These are phyloP conservation scores for Alternaria incomplexa DNA, from an alignment of 2,329 filamentous ascomycete genomes.

Conservation along the genomic window DNA sequence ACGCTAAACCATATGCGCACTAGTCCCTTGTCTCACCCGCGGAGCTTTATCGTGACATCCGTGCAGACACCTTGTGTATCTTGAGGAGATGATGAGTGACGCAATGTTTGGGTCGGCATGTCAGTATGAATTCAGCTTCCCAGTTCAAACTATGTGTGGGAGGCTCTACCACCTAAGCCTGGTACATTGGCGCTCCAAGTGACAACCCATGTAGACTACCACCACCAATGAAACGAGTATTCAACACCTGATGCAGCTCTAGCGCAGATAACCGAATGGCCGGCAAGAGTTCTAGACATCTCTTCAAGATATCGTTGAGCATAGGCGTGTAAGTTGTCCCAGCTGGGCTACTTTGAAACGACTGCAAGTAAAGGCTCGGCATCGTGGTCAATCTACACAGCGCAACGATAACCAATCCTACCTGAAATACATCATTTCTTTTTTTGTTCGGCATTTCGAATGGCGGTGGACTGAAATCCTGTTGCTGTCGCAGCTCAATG, in stretches of 20 bases:
- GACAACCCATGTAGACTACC: not conserved
- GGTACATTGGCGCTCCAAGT: not conserved
- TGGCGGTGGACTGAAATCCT: not conserved
- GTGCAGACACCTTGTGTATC: not conserved
- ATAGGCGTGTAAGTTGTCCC: rapidly evolving
- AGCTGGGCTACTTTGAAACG: not conserved
- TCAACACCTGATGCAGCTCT: not conserved
- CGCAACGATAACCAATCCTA: not conserved
- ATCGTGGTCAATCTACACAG: not conserved
- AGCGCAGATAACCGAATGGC: not conserved
- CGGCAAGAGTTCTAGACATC: not conserved
- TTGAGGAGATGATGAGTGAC: not conserved
- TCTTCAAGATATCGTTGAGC: not conserved
- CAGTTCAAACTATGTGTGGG: not conserved
- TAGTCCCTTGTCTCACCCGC: not conserved
- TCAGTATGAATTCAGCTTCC: not conserved
- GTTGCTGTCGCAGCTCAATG: not conserved
- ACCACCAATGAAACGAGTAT: not conserved
- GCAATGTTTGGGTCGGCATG: not conserved
- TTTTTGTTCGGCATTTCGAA: not conserved
- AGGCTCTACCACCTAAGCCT: rapidly evolving
- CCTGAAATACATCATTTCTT: not conserved
- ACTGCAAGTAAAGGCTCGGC: no score
- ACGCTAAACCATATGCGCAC: not conserved
- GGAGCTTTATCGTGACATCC: not conserved